Conservation (phyloP, 495 filamentous ascomycete genomes). For the Aspergillus panamensis region DNA sequence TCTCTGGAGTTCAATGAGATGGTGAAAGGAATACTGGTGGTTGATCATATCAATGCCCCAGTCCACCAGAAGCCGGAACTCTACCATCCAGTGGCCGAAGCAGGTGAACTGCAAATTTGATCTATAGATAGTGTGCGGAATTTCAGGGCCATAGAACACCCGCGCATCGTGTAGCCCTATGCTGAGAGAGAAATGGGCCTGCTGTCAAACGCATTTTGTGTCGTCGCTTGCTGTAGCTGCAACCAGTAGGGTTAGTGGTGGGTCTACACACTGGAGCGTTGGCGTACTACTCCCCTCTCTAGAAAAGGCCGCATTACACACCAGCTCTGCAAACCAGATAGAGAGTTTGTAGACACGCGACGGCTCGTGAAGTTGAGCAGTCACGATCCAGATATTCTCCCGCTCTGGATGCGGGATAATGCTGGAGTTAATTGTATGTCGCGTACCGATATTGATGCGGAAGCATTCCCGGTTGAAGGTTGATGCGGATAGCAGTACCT, state of each 20-base stretch:
- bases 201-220: constrained; percentile 38
- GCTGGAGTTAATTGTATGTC: constrained; percentile 46
- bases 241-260: constrained; percentile 38
- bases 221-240: constrained; percentile 33
- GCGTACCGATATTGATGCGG: constrained; percentile 37
- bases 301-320: constrained; percentile 44
- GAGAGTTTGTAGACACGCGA: not conserved
- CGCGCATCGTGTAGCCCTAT: constrained; percentile 51
- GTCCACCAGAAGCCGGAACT: constrained; percentile 45
- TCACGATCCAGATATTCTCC: constrained; percentile 44
- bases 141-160: constrained; percentile 49
- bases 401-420: constrained; percentile 49
- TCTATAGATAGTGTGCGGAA: constrained; percentile 45
- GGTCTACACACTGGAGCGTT: constrained; percentile 36
- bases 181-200: constrained; percentile 32
- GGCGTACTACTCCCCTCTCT: constrained; percentile 19
- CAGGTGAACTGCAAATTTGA: constrained; percentile 49
- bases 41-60: constrained; percentile 28
- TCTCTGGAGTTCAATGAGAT: constrained; percentile 45
- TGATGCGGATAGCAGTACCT: constrained; percentile 41
- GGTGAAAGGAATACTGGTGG: constrained; percentile 27
- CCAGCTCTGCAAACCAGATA: constrained; percentile 38
- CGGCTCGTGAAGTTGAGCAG: constrained; percentile 37
- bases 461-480: constrained; percentile 40
- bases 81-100: constrained; percentile 50